Base-by-base conservation (phyloP, 805 yeast species). In the Lipomyces sp. region DNA sequence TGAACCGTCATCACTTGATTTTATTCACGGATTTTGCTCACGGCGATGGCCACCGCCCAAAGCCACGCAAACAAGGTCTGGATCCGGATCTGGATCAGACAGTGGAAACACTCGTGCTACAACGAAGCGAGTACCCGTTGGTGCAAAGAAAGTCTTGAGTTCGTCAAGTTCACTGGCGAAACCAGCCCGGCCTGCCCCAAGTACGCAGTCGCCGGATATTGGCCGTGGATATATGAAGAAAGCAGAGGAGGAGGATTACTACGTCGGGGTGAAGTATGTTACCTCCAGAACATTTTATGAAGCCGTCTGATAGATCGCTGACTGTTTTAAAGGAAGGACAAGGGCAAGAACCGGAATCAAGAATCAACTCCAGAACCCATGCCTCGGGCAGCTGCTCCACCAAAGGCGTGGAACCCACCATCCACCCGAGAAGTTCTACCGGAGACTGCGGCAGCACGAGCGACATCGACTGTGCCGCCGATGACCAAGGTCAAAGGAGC, bases 21-120 rank as follows among this genome's bases (percentile, higher is more conserved):
- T 69, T 53, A 70, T 72, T 42, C 57, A 64, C 4, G 61, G 60
- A 7, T 72, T 69, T 53, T 66, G 69, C 50, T 35, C 66, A 11
- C 53, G 65, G 48, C 39, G 67, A 45, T 70, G 71, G 73, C 66
- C 71, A 73, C 66, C 71, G 53, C 11, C 59, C 3, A 18, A 15
- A 34, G 48, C 32, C 45, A 61, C 18, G 59, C 59, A n/a, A 6
- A 33, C 15, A 13, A 11, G 29, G 18, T 18, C 57, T 42, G 39
- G 34, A 13, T 7, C 34, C 7, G 34, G 35, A 13, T 7, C 34
- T 4, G 34, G 35, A 33, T 62, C 69, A 11, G 32, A 30, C 13
- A 30, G 59, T 10, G 53, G 34, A 34, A 24, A 13, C 39, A 10
- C 48, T 35, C 24, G 42, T 13, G 34, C 29, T 3, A 24, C 6